Conservation (phyloP, 2,329 filamentous ascomycete species). For the Paecilomyces variotii region DNA sequence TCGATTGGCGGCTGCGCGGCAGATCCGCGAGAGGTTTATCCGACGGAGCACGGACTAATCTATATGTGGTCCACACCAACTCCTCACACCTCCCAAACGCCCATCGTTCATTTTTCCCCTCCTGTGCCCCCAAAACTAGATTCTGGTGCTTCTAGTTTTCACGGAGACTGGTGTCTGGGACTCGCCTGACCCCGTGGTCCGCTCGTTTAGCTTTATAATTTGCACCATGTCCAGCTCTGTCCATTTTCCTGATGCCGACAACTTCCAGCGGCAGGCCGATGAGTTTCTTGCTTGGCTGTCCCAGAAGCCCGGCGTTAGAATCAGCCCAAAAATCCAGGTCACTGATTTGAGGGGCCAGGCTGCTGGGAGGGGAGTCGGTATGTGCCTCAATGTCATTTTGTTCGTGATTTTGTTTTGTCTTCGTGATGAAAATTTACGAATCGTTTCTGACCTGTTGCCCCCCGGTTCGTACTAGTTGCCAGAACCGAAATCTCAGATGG, state of each 20-base stretch:
- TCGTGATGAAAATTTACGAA: neutral
- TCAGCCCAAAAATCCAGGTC: slow-evolving; percentile 52
- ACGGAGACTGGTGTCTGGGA: slow-evolving; percentile 1
- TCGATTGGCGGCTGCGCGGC: slow-evolving; percentile 17
- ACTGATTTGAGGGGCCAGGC: slow-evolving; percentile 49
- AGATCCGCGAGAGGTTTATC: slow-evolving; percentile 9
- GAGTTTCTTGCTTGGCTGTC: slow-evolving; percentile 52
- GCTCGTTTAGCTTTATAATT: slow-evolving; percentile 7
- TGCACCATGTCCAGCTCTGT: slow-evolving; percentile 25
- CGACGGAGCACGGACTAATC: slow-evolving; percentile 10
- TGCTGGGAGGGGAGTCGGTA: slow-evolving; percentile 58
- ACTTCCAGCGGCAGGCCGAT: slow-evolving; percentile 40
- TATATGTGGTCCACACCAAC: slow-evolving; percentile 11
- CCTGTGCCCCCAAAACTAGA: neutral
- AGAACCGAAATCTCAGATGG: slow-evolving; percentile 61
- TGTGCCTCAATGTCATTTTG: slow-evolving; percentile 21
- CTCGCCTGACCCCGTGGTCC: neutral
- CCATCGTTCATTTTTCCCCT: neutral
- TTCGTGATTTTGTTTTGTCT: slow-evolving; percentile 8
- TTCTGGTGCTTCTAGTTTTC: slow-evolving; percentile 6
- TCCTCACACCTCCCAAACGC: slow-evolving; percentile 6
- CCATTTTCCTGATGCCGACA: slow-evolving; percentile 26
- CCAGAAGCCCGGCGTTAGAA: slow-evolving; percentile 41
- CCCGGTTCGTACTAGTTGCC: slow-evolving; percentile 51
- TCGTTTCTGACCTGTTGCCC: neutral